These are phyloP conservation scores for Plenodomus lindquistii DNA, from an alignment of 2,329 filamentous ascomycete genomes.

Conservation along the genomic window DNA sequence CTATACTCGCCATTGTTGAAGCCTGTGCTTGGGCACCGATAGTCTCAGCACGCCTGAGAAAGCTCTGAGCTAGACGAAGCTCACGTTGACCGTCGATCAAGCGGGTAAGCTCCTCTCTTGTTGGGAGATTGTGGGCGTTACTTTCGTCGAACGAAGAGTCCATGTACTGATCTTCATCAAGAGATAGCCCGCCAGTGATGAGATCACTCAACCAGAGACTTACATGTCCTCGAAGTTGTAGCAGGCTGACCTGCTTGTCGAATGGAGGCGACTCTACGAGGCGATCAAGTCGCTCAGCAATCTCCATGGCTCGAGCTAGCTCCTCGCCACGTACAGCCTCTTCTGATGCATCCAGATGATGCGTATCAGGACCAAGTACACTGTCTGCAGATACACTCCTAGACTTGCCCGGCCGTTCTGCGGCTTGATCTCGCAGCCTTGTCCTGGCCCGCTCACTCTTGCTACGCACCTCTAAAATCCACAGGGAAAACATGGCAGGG, in stretches of 20 bases:
- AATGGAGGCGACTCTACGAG: conserved; percentile 72
- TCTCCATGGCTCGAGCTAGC: conserved; percentile 61
- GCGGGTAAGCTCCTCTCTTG: conserved; percentile 13
- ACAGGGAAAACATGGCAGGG: conserved; percentile 76
- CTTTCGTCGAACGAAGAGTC: conserved; percentile 6
- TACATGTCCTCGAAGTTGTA: conserved; percentile 73
- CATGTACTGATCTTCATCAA: conserved; percentile 21
- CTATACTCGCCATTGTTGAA: conserved; percentile 19
- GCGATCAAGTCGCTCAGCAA: conserved; percentile 72
- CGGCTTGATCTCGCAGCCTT: conserved; percentile 5
- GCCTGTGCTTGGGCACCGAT: conserved; percentile 21
- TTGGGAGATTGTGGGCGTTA: background rate
- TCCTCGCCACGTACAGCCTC: conserved; percentile 55
- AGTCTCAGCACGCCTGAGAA: conserved; percentile 26
- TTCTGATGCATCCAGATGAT: conserved; percentile 17
- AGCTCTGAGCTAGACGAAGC: conserved; percentile 23
- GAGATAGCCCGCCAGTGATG: conserved; percentile 40
- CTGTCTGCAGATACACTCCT: conserved; percentile 19
- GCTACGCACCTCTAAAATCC: conserved; percentile 74
- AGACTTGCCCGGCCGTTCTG: conserved; percentile 6
- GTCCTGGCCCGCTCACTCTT: conserved; percentile 55
- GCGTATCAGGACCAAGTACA: conserved; percentile 3
- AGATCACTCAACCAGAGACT: conserved; percentile 77
- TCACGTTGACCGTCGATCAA: conserved; percentile 25
- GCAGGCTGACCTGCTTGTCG: conserved; percentile 66